Evolutionary conservation across 331 rosid genomes (phyloP), one percentile per base, ranked within the genome.

Genomic region (Quercus tomentella): DNA sequence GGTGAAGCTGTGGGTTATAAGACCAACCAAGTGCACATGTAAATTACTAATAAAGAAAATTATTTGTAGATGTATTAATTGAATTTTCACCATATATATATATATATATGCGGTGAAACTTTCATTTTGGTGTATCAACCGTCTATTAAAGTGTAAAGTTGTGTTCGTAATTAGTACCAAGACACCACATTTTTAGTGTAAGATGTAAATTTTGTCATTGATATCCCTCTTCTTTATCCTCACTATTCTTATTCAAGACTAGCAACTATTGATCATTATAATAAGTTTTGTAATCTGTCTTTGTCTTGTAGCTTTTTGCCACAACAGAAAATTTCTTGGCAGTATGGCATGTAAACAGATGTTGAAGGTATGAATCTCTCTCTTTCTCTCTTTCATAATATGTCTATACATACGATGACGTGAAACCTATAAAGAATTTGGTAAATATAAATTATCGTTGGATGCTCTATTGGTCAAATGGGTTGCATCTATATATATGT

Each of bases 291-390:
- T 88, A 72, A 85, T 84, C 28, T 71, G 28, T 68, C 49, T 78
- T 83, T 69, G 70, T 78, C 69, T 86, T 85, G 84, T 72, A 94
- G 97, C 97, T 67, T 87, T 92, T 84, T 94, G 94, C 20, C 85
- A 88, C 62, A 92, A 94, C 67, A 89, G 81, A 73, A 94, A 87
- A 82, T 92, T 82, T 75, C 87, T 94, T 60, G 97, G 97, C 58
- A 92, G 97, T 72, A 89, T 94, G 73, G 90, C 89, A 54, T 93
- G 91, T 71, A 94, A 94, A 80, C 83, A 84, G 71, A 69, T 86
- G 89, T 84, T 94, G 77, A 94, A 92, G 98, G 94, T 86, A 55
- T 54, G 49, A 75, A 49, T 70, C 77, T 35, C 43, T 6, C 0
- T 35, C 41, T 35, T 6, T 35, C 9, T 35, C 41, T 35, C 43